Evolutionary conservation across 768 basidiomycete species (phyloP), one percentile per base, ranked within the genome.

Genomic region (Tylopilus intermedius): DNA sequence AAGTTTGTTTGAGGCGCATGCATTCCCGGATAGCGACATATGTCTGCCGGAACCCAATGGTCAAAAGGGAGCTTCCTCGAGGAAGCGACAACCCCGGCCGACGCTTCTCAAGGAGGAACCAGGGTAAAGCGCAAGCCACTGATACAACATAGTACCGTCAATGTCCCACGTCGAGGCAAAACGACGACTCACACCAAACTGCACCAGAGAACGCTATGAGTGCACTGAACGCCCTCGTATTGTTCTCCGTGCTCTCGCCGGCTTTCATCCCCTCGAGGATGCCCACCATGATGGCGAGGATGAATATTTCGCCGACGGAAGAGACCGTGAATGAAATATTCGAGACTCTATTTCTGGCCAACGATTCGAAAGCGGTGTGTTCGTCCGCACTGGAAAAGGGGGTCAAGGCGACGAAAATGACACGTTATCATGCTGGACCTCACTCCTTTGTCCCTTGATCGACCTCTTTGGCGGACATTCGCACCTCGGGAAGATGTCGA

Each of bases 201-300:
- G 79, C 87, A 1, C 87, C 87, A 15, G 85, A 77, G 65, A 88
- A 90, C 0, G 88, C 88, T 56, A 88, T 86, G n/a, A 89, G 71
- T 10, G 82, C 78, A 60, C 84, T 88, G 62, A 90, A 84, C 3
- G 83, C 83, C 56, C 77, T 83, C 3, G 86, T 89, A 61, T 90
- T 89, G 65, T 86, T 85, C 51, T 84, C 80, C 0, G 77, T 77
- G 60, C 79, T 88, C 56, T 73, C 74, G 35, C 77, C 80, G 0
- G 80, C 79, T 49, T 80, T 75, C 46, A 90, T 63, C 0, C 76
- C 86, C 62, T 85, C 80, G 18, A 89, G 70, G 15, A 90, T 89
- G 15, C 87, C 87, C 33, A 88, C 80, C 79, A 89, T 87, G 47
- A 89, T 68, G 1, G 77, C 80, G 27, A 90, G 77, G 41, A 89